phyloP scores from a whole-genome alignment of 1,284 basidiomycete species.

The Austroboletus niveus region DNA sequence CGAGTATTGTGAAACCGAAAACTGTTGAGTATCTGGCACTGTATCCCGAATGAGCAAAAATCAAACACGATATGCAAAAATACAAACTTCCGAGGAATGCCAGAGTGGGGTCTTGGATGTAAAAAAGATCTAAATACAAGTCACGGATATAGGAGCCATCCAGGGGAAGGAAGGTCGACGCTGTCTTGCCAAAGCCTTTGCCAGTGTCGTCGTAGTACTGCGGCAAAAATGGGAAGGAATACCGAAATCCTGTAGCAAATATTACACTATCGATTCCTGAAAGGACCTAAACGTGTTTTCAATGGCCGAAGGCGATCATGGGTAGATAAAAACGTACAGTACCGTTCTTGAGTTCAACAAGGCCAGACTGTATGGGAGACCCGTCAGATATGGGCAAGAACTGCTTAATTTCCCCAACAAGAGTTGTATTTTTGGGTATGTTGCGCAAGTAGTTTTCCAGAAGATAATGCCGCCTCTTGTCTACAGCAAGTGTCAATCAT shows the following conservation, averaged over 20 bases:
- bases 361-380: constrained; percentile 12
- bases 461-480: not conserved
- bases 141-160: constrained; percentile 16
- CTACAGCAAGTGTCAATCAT: not conserved
- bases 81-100: constrained; percentile 15
- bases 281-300: constrained; percentile 6
- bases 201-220: constrained; percentile 14
- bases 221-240: constrained; percentile 12
- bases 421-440: constrained; percentile 12
- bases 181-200: not conserved
- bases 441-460: constrained; percentile 1
- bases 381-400: constrained; percentile 10
- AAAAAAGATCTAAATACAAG: constrained; percentile 17
- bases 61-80: too few species aligned
- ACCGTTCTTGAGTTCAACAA: constrained; percentile 13
- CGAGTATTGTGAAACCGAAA: not conserved
- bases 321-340: constrained; percentile 4
- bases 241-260: constrained; percentile 11
- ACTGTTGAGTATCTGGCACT: not conserved
- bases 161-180: constrained; percentile 9
- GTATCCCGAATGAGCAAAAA: too few species aligned
- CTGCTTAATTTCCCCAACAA: constrained; percentile 14
- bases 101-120: constrained; percentile 17
- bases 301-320: not conserved
- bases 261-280: constrained; percentile 14